Base-by-base conservation (phyloP, 2,329 filamentous ascomycete species). In the Diaporthe sp. region DNA sequence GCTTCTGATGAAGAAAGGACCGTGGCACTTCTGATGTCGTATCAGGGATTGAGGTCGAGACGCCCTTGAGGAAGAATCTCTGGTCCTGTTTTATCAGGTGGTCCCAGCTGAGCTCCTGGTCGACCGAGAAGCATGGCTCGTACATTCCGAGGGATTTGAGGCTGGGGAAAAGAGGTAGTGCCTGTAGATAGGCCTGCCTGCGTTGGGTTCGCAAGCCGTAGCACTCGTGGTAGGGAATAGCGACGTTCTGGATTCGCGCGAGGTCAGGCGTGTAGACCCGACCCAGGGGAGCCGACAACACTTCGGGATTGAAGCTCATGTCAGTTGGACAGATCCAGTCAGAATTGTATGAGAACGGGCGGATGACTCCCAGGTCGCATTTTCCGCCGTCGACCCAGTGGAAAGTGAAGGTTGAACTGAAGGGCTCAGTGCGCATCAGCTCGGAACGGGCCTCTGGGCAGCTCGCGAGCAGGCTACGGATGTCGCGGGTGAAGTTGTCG, bases 11-110 rank as follows among this genome's bases (percentile, higher is more conserved):
- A n/a, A n/a, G n/a, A n/a, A n/a, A n/a, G n/a, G n/a, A n/a, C n/a
- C n/a, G n/a, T n/a, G n/a, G 35, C 2, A 7, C 4, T 4, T 12
- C 35, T 8, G n/a, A 17, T 2, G 2, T 8, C 1, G 35, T 4
- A 3, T 10, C 19, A 10, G 42, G 19, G 28, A 9, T 6, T 19
- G 30, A 1, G 2, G 30, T 28, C 6, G 61, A 40, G 7, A 66
- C 10, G 42, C 40, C 42, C 28, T 35, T 66, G 61, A 66, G 61
- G 19, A 66, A 66, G 3, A 35, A 8, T 22, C 13, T 50, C 9
- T 50, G 5, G 2, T 35, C 3, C 19, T n/a, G 1, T 2, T 6
- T 12, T 28, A 47, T 28, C 19, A 25, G 19, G 4, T 9, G 30
- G 25, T 33, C 40, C 60, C 60, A 66, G 60, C n/a, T 10, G 9